A percentile compares a stretch with the other conserved stretches of the same genome.
Conservation (phyloP, 2,329 filamentous ascomycete genomes). For the Penicillium sp. region DNA sequence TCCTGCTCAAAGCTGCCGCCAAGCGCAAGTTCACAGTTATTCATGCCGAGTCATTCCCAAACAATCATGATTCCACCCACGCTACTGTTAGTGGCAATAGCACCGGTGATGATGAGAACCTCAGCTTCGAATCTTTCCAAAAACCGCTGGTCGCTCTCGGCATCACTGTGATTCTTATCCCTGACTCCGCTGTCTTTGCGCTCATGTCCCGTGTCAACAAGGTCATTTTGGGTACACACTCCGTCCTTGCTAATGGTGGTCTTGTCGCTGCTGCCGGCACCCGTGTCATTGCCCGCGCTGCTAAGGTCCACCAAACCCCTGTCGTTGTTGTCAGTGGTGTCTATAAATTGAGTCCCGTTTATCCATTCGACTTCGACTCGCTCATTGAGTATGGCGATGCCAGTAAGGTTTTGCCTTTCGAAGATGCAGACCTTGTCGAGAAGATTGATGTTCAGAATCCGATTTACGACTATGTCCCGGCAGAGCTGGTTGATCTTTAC, state of each 20-base stretch:
- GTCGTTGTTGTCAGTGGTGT: constrained; percentile 89
- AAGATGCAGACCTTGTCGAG: constrained; percentile 76
- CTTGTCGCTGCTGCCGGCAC: constrained; percentile 84
- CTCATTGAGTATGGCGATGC: constrained; percentile 86
- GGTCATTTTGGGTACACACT: constrained; percentile 84
- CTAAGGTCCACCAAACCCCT: constrained; percentile 75
- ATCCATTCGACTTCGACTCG: constrained; percentile 77
- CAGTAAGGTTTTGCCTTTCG: constrained; percentile 71
- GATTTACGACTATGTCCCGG: constrained; percentile 77
- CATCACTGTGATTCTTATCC: constrained; percentile 78
- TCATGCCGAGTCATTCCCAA: constrained; percentile 72
- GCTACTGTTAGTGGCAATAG: constrained; percentile 59
- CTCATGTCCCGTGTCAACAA: constrained; percentile 96
- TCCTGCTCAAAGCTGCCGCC: constrained; percentile 80
- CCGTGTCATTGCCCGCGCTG: constrained; percentile 78
- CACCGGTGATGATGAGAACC: constrained; percentile 49
- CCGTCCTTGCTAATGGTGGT: constrained; percentile 84
- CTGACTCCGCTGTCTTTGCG: constrained; percentile 82
- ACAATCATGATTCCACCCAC: constrained; percentile 66
- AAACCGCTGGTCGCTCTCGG: constrained; percentile 78
- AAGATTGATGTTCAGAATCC: constrained; percentile 76
- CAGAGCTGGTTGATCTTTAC: constrained; percentile 61
- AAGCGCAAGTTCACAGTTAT: constrained; percentile 93
- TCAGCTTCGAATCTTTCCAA: constrained; percentile 58
- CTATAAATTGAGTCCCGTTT: constrained; percentile 90